Evolutionary conservation across 106 monocot genomes (phyloP), one percentile per base, ranked within the genome.

Genomic region (Ottelia alismoides): DNA sequence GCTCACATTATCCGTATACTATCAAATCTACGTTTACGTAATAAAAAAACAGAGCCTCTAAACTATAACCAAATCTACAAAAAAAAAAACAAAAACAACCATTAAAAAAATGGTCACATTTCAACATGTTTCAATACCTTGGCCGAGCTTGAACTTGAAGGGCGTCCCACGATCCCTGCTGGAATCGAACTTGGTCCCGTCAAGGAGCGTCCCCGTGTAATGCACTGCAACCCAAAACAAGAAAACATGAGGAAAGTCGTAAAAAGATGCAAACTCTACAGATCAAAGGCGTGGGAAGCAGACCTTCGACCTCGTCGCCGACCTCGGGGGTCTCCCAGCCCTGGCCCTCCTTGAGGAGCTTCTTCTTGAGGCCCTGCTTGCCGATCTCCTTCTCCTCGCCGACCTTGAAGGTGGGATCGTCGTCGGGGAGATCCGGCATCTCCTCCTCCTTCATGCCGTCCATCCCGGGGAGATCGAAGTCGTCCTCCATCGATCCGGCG

Each of bases 311-410:
- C 62, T 92, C 86, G 27, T 92, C 92, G 57, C 92, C 92, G 40
- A 58, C 55, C 50, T 86, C 82, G n/a, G 92, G 92, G 14, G 68
- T 86, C 0, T 92, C 76, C 92, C 92, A 92, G 0, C 79, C 74
- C 35, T 79, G 74, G 0, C 92, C 92, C 45, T 86, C 86, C 76
- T 92, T 82, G 52, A 92, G 52, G 31, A 92, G 78, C 70, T 77
- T 86, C 78, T 92, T 92, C 79, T 72, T 86, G 58, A 92, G 68
- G 20, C 92, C 92, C 31, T 83, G 28, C 71, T 79, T 79, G 12
- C 82, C 91, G 64, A 85, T 85, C 81, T 91, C 85, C 78, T 81
- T 85, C 86, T 85, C 85, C 73, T 92, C 92, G 20, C 90, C 90
- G 23, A 75, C 90, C 69, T 85, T 91, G 22, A n/a, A n/a, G 5